Percentiles rank a stretch among this genome's conserved stretches.
Evolutionary conservation across 805 yeast species (phyloP).

Genomic region (Spathaspora passalidarum): DNA sequence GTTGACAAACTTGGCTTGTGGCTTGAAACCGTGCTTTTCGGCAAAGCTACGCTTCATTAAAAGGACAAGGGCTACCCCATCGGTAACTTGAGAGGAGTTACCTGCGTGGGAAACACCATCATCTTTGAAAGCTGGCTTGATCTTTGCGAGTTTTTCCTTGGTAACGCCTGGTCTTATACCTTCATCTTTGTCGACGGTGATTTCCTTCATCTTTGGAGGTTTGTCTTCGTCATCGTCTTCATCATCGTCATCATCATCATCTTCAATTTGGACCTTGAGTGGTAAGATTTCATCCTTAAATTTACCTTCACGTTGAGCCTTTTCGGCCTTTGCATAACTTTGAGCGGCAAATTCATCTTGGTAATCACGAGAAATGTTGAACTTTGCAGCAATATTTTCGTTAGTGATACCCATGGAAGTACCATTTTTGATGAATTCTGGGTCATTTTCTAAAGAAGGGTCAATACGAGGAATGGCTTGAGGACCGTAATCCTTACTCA

Average conservation of each 20-base stretch:
- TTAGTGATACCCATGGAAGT: constrained; percentile 96
- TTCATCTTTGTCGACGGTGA: constrained; percentile 83
- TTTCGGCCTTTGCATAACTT: constrained; percentile 81
- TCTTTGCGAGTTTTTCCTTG: constrained; percentile 65
- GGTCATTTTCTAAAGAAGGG: constrained; percentile 31
- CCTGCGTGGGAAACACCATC: constrained; percentile 94
- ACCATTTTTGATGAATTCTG: constrained; percentile 58
- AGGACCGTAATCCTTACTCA: constrained; percentile 90
- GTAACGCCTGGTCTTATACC: constrained; percentile 91
- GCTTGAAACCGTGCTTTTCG: constrained; percentile 63
- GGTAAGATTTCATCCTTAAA: constrained; percentile 91
- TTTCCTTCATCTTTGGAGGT: constrained; percentile 62
- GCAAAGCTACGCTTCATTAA: constrained; percentile 85
- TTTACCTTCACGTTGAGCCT: constrained; percentile 63
- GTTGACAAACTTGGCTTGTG: constrained; percentile 76
- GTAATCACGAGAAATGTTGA: constrained; percentile 56
- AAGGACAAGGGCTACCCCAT: constrained; percentile 90
- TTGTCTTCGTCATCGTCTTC: constrained; percentile 61
- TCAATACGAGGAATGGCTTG: constrained; percentile 56
- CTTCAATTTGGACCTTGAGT: constrained; percentile 70
- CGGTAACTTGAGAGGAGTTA: constrained; percentile 92
- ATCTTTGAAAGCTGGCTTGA: constrained; percentile 82
- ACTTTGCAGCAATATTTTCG: constrained; percentile 80
- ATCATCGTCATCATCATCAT: constrained; percentile 59
- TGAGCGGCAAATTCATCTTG: constrained; percentile 90